Evolutionary conservation across 768 basidiomycete species (phyloP).

Genomic region (Suillus paluster): DNA sequence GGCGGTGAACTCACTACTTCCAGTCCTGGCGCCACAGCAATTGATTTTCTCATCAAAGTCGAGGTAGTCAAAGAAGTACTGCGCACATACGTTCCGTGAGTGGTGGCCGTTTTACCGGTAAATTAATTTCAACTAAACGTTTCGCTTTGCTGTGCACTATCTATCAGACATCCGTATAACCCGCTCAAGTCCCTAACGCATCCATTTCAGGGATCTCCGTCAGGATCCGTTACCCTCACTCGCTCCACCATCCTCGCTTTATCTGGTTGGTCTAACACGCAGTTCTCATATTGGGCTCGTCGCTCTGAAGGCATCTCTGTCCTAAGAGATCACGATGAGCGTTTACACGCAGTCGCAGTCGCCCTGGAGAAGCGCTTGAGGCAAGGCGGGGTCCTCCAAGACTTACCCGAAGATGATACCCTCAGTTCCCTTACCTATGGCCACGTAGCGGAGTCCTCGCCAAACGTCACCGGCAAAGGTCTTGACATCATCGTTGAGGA

Average conservation of each 20-base stretch:
- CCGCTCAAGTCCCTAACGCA: slow-evolving; percentile 53
- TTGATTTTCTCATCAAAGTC: slow-evolving; percentile 58
- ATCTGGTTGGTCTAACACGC: slow-evolving; percentile 58
- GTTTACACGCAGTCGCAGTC: slow-evolving; percentile 43
- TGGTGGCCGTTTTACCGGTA: slow-evolving; percentile 14
- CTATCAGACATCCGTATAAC: slow-evolving; percentile 54
- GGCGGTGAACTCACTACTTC: slow-evolving; percentile 30
- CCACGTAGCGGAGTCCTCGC: slow-evolving; percentile 36
- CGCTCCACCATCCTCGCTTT: slow-evolving; percentile 51
- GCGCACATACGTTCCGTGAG: slow-evolving; percentile 53
- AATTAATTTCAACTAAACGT: slow-evolving; percentile 1
- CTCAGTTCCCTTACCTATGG: slow-evolving; percentile 19
- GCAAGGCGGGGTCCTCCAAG: slow-evolving; percentile 36
- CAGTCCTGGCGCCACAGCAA: slow-evolving; percentile 44
- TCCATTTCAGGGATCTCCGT: slow-evolving; percentile 41
- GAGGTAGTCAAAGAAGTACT: slow-evolving; percentile 55
- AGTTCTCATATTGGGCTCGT: slow-evolving; percentile 59
- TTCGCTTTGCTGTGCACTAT: slow-evolving; percentile 1
- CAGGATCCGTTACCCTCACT: slow-evolving; percentile 50
- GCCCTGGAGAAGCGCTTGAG: slow-evolving; percentile 47
- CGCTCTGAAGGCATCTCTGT: slow-evolving; percentile 54
- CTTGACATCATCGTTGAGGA: slow-evolving; percentile 52
- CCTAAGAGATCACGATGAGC: slow-evolving; percentile 44
- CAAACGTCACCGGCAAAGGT: slow-evolving; percentile 52
- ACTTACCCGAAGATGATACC: slow-evolving; percentile 26